Conservation (phyloP, 176 grass and related monocot species). For the Phyllostachys edulis region DNA sequence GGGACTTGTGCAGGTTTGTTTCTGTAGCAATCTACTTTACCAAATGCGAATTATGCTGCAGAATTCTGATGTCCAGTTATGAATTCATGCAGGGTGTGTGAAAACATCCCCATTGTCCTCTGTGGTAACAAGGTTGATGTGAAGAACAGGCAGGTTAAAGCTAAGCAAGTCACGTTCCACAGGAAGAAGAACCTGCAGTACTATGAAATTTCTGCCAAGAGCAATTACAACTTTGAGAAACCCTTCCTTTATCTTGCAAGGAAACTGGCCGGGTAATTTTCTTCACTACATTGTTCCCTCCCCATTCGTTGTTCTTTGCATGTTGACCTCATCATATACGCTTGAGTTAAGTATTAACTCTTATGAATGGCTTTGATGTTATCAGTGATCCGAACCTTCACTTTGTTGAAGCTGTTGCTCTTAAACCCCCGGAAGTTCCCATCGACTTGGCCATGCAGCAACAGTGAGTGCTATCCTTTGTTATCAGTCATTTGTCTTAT, state of each 20-base stretch:
- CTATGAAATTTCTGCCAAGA: conserved; percentile 95
- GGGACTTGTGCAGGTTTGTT: conserved; percentile 78
- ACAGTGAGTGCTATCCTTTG: conserved; percentile 49
- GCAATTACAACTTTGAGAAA: conserved; percentile 95
- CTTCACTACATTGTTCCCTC: neutral
- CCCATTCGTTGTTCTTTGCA: neutral
- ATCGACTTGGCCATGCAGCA: conserved; percentile 85
- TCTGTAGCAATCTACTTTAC: neutral
- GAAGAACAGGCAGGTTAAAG: conserved; percentile 87
- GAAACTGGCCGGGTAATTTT: conserved; percentile 68
- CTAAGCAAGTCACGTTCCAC: conserved; percentile 83
- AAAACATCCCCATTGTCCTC: conserved; percentile 85
- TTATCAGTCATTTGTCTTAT: neutral
- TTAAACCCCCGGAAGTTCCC: conserved; percentile 78
- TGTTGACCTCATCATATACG: neutral
- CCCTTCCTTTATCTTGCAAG: conserved; percentile 88
- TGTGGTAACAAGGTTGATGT: conserved; percentile 91
- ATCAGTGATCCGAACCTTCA: conserved; percentile 59
- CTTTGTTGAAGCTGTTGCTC: conserved; percentile 78
- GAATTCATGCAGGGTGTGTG: conserved; percentile 61
- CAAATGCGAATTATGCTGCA: neutral
- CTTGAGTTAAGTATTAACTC: neutral
- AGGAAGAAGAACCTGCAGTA: conserved; percentile 97
- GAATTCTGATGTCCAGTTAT: neutral
- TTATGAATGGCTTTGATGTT: neutral